Base-by-base conservation (phyloP, 306 rosid species). In the Phaseolus lunatus region DNA sequence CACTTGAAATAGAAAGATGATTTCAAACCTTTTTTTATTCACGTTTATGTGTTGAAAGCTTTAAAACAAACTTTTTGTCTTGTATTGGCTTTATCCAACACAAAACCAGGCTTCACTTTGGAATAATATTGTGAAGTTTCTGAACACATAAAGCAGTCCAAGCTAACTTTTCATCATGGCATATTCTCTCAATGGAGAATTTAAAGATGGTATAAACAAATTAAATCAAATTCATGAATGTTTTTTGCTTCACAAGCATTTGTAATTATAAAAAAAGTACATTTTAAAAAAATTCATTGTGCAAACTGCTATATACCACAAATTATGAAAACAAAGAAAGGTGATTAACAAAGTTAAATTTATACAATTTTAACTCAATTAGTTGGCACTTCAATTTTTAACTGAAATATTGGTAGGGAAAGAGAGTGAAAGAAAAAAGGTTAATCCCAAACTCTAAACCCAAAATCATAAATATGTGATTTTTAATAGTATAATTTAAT, bases 51-150 rank as follows among this genome's bases (percentile, higher is more conserved):
- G 63, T 67, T 64, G 57, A 14, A 54, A 24, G 41, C 43, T 57
- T 57, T 15, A 39, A 56, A 56, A 8, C 66, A 77, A 52, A 49
- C 74, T 52, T 68, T 67, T 78, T 67, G 63, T 43, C 29, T 53
- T 67, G 2, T 9, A 27, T 23, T 50, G 53, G 54, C 66, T 66
- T 66, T 66, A 52, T 75, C 20, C 11, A 75, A 48, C 63, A 29
- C 4, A 63, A 75, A 76, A 66, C 81, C 16, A 49, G 65, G 33
- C 23, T 24, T 5, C 49, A 39, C 67, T 54, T 53, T 77, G 31
- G 39, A 61, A 35, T 15, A 35, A 24, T 37, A 5, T 22, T 18
- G 56, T 73, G 56, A 57, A 73, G n/a, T 41, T 41, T 23, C 63
- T 43, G 16, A 22, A 54, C 41, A 15, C 12, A 44, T 52, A 43